Evolutionary conservation across 139 green algal species (phyloP).

Genomic region (Marvania coccoides): DNA sequence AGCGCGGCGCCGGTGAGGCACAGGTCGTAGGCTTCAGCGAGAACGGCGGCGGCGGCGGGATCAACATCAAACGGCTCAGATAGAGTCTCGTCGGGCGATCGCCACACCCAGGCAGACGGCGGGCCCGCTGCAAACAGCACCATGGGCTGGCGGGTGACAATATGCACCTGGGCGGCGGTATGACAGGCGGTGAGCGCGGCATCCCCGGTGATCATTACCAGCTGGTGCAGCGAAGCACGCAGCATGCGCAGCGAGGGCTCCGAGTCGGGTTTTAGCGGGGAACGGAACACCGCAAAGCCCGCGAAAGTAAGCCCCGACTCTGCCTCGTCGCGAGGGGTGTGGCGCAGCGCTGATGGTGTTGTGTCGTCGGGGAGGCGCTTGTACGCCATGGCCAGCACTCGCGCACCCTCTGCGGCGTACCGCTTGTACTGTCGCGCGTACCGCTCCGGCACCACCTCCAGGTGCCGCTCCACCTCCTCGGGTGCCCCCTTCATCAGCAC

Average conservation of each 20-base stretch:
- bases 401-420: slow-evolving; percentile 78
- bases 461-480: slow-evolving; percentile 61
- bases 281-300: slow-evolving; percentile 83
- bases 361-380: slow-evolving; percentile 42
- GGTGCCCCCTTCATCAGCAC: slow-evolving; percentile 82
- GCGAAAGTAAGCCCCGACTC: slow-evolving; percentile 63
- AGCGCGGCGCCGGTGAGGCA: slow-evolving; percentile 80
- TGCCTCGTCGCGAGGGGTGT: slow-evolving; percentile 41
- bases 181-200: slow-evolving; percentile 84
- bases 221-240: slow-evolving; percentile 63
- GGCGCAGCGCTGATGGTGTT: slow-evolving; percentile 37
- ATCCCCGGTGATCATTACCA: slow-evolving; percentile 94
- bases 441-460: slow-evolving; percentile 49
- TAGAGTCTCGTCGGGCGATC: slow-evolving; percentile 58
- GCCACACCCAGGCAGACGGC: slow-evolving; percentile 40
- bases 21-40: slow-evolving; percentile 80
- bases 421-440: slow-evolving; percentile 78
- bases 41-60: slow-evolving; percentile 32
- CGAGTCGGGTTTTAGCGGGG: slow-evolving; percentile 77
- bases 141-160: slow-evolving; percentile 67
- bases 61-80: slow-evolving; percentile 35
- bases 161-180: slow-evolving; percentile 74
- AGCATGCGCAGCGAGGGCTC: slow-evolving; percentile 72
- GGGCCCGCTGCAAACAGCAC: slow-evolving; percentile 44
- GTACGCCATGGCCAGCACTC: slow-evolving; percentile 86